These are phyloP conservation scores for Nicotiana obtusifolia DNA, from an alignment of 257 asterid species.

Conservation along the genomic window DNA sequence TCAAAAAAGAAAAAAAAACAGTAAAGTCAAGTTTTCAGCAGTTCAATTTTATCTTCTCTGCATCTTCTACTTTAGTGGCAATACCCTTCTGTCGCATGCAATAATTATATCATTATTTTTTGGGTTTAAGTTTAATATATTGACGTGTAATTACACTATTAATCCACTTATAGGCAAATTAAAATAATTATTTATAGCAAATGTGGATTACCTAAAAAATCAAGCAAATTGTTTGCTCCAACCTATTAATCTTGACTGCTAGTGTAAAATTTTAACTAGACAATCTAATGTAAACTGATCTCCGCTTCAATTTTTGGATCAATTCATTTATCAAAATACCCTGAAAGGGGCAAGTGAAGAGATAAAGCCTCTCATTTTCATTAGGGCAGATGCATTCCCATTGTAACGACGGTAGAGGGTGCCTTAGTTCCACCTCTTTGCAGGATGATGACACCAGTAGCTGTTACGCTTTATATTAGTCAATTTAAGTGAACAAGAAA, in stretches of 20 bases:
- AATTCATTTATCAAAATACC: neutral
- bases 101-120: neutral
- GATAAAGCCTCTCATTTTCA: no score
- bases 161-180: neutral
- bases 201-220: neutral
- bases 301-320: neutral
- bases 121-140: neutral
- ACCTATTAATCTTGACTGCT: neutral
- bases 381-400: no score
- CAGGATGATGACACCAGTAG: no score
- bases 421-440: no score
- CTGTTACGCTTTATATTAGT: no score
- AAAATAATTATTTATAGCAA: neutral
- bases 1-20: neutral
- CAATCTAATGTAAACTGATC: no score
- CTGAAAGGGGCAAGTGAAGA: no score
- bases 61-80: neutral
- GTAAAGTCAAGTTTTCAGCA: neutral
- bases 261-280: neutral
- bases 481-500: neutral
- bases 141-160: neutral
- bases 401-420: no score
- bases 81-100: neutral
- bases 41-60: neutral
- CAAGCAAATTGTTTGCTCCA: neutral